A percentile compares a stretch with the other conserved stretches of the same genome.
Conservation (phyloP, 2,329 filamentous ascomycete genomes). For the Ilyonectria sp. region DNA sequence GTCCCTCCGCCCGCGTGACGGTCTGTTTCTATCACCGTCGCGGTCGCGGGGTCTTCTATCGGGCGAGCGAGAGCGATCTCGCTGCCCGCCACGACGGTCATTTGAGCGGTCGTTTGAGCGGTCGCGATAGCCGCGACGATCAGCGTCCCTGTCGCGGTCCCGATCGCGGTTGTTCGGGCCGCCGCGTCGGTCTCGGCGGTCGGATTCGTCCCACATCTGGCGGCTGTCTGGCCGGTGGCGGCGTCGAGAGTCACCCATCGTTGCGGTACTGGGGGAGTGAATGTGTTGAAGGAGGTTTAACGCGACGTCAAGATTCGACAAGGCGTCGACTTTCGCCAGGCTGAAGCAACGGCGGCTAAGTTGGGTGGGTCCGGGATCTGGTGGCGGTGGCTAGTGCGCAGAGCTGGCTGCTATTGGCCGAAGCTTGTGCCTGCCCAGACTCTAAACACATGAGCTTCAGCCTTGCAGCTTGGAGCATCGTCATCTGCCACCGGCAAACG, state of each 20-base stretch:
- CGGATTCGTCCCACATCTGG: slow-evolving; percentile 73
- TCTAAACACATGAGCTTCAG: slow-evolving; percentile 37
- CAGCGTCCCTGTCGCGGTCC: slow-evolving; percentile 50
- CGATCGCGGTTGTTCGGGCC: slow-evolving; percentile 44
- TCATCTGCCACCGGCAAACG: slow-evolving; percentile 38
- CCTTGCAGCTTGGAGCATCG: slow-evolving; percentile 42
- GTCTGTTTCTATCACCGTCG: slow-evolving; percentile 55
- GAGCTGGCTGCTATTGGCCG: slow-evolving; percentile 36
- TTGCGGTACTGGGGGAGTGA: slow-evolving; percentile 17
- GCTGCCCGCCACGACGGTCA: slow-evolving; percentile 50
- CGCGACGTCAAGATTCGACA: slow-evolving; percentile 4
- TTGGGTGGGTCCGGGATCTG: not conserved
- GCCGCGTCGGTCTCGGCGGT: slow-evolving; percentile 55
- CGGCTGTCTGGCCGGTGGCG: slow-evolving; percentile 65
- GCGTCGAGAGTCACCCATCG: slow-evolving; percentile 54
- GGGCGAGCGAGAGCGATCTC: slow-evolving; percentile 57
- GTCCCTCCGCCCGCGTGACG: slow-evolving; percentile 50
- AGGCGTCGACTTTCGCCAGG: slow-evolving; percentile 35
- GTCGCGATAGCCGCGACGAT: slow-evolving; percentile 53
- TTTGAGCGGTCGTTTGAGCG: slow-evolving; percentile 52
- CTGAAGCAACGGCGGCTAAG: slow-evolving; percentile 33
- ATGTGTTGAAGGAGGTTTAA: not conserved
- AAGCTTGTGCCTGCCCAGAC: slow-evolving; percentile 35
- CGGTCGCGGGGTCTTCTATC: slow-evolving; percentile 56
- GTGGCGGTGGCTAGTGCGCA: slow-evolving; percentile 44